Evolutionary conservation across 805 yeast genomes (phyloP), one percentile per base, ranked within the genome.

Genomic region (Yamadazyma nakazawae): DNA sequence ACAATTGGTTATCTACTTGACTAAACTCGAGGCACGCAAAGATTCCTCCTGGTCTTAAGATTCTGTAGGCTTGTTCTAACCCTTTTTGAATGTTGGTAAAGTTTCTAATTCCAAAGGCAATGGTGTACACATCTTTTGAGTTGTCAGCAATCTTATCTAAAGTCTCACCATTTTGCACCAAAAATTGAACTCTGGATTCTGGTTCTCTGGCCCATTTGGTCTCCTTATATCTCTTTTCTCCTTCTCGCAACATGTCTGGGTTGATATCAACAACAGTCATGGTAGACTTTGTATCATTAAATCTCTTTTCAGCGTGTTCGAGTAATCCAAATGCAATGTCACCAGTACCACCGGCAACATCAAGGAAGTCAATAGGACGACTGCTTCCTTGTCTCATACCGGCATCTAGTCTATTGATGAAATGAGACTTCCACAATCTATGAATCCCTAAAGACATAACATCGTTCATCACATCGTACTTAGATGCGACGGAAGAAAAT

Each of bases 301-400:
- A 88, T 52, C 82, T 80, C 34, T 74, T 67, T 53, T 84, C 82
- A 9, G 98, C 98, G 67, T 94, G 96, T 59, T 90, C 96, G 51
- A 94, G 74, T 52, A 94, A 76, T 2, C 99, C 95, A 68, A 89
- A 89, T 1, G 99, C 99, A 67, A 94, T 92, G 62, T 94, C 99
- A 40, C 99, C 99, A 10, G 98, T 89, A 19, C 99, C 99, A 49
- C 99, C 99, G 24, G 99, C 99, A 47, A 94, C 98, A 66, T 94
- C 99, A 53, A 94, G 76, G 60, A 94, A 92, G 48, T 83, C 80
- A 57, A 94, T 72, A 3, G 97, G 96, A 54, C 84, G 79, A 12
- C 71, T 64, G 12, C 81, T 79, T 39, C 92, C 95, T 5, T 96
- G 92, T 61, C 98, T 79, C 73, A 81, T 82, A 30, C 99, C 99